Conservation (phyloP, 257 asterid species). For the Solanum chiquidenum region DNA sequence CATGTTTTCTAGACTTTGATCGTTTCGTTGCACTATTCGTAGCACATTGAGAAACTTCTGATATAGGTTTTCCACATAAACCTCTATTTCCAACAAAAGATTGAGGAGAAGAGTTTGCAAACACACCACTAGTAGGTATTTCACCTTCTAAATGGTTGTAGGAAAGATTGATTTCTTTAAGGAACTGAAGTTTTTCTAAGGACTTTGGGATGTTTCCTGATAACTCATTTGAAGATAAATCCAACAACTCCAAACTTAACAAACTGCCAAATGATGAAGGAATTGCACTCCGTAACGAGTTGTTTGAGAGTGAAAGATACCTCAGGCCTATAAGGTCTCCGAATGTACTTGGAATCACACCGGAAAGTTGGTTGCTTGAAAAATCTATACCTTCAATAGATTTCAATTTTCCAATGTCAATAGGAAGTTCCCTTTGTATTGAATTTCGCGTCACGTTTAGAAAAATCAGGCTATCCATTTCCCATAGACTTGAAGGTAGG, state of each 20-base stretch:
- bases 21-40: not conserved
- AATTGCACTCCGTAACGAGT: constrained; percentile 25
- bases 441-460: constrained; percentile 19
- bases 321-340: constrained; percentile 13
- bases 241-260: not conserved
- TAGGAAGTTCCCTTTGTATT: constrained; percentile 22
- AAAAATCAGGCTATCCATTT: constrained; percentile 8
- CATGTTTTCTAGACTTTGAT: not conserved
- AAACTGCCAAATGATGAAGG: constrained; percentile 24
- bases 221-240: constrained; percentile 2
- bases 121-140: constrained; percentile 23
- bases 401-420: constrained; percentile 15
- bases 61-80: constrained; percentile 14
- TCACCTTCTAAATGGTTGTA: constrained; percentile 23
- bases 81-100: constrained; percentile 14
- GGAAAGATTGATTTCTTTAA: constrained; percentile 18
- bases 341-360: constrained; percentile 19
- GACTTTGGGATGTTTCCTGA: constrained; percentile 22
- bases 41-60: constrained; percentile 2
- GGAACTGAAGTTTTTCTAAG: constrained; percentile 9
- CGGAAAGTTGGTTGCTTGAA: constrained; percentile 17
- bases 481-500: constrained; percentile 27
- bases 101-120: constrained; percentile 16
- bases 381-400: constrained; percentile 15
- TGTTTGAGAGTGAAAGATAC: constrained; percentile 20